A percentile compares a stretch with the other conserved stretches of the same genome.
These are phyloP conservation scores for Volvox carteri DNA, from an alignment of 163 green algal genomes.

Conservation along the genomic window DNA sequence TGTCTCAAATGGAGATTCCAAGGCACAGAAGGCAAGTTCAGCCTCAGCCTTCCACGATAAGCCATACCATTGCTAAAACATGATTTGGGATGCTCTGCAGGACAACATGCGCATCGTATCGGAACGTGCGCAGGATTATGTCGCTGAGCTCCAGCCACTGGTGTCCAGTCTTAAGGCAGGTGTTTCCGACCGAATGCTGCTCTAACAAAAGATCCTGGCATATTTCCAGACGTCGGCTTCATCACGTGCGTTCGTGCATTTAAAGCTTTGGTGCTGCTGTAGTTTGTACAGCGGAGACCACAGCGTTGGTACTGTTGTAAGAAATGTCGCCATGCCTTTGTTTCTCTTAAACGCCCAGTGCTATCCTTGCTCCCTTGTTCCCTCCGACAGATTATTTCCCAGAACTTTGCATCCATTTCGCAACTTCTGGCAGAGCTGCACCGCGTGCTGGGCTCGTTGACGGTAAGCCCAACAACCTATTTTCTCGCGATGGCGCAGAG, in stretches of 20 bases:
- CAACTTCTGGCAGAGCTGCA: slow-evolving; percentile 47
- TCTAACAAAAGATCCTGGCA: no score
- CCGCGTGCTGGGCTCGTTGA: slow-evolving; percentile 36
- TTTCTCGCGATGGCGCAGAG: no score
- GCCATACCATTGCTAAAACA: no score
- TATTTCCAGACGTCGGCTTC: no score
- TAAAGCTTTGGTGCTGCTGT: no score
- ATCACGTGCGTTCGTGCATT: no score
- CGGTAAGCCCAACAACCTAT: slow-evolving; percentile 1
- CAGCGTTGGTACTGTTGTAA: no score
- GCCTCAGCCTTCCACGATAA: not conserved
- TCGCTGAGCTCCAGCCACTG: slow-evolving; percentile 29
- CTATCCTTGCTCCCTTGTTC: no score
- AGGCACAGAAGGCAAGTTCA: slow-evolving; percentile 27
- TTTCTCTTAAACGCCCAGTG: no score
- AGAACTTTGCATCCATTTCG: slow-evolving; percentile 33
- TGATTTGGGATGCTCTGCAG: no score
- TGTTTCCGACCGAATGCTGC: not conserved
- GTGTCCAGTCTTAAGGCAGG: slow-evolving; percentile 46
- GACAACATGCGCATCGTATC: not conserved
- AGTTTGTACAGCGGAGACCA: no score
- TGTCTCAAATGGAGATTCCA: not conserved
- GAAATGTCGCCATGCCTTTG: not conserved
- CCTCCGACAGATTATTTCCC: slow-evolving; percentile 38
- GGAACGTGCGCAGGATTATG: not conserved